These are phyloP conservation scores for Grigorovia jiainica DNA, from an alignment of 805 yeast species.

Conservation along the genomic window DNA sequence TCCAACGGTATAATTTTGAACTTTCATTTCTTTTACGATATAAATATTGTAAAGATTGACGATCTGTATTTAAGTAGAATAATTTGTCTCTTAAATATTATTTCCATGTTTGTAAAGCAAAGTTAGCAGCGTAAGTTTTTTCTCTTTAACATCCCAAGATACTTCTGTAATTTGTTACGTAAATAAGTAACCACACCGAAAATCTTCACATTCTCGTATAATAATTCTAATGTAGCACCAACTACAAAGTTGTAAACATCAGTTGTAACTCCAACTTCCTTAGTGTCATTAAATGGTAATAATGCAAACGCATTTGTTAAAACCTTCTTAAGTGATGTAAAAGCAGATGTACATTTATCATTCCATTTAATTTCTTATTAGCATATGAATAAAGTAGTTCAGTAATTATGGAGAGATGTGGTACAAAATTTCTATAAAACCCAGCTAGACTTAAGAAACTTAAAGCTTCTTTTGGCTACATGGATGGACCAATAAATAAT, in stretches of 20 bases:
- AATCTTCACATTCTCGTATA: neutral
- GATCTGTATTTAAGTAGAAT: neutral
- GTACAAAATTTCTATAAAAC: neutral
- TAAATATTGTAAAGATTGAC: neutral
- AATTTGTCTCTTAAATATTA: neutral
- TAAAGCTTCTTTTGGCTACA: neutral
- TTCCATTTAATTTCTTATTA: neutral
- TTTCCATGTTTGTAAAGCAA: neutral
- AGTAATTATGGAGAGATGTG: neutral
- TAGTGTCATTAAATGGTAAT: neutral
- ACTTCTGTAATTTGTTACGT: neutral
- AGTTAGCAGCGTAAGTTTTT: neutral
- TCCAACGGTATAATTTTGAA: no score
- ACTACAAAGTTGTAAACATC: neutral
- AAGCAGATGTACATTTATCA: neutral
- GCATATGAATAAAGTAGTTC: neutral
- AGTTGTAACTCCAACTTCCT: neutral
- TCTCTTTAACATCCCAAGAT: neutral
- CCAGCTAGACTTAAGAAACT: neutral
- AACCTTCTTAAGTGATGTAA: neutral
- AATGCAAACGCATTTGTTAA: neutral
- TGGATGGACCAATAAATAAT: neutral
- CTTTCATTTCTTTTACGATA: neutral
- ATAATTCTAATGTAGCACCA: conserved; percentile 1
- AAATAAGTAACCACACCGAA: neutral